A percentile compares a stretch with the other conserved stretches of the same genome.
These are phyloP conservation scores for Astragalus membranaceus DNA, from an alignment of 306 rosid genomes.

Conservation along the genomic window DNA sequence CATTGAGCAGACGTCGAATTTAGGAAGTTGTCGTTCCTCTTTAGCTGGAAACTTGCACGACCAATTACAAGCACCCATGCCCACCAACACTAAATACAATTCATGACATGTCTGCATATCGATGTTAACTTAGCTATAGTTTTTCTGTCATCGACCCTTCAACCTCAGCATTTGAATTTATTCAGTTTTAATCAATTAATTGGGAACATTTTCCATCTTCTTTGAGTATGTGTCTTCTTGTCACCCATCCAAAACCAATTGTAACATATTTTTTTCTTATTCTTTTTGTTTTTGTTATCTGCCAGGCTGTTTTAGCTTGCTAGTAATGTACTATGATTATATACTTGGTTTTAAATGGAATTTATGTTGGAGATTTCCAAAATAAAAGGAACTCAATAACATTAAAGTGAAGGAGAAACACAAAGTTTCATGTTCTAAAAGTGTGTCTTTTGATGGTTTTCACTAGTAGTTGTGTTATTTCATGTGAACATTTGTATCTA, in stretches of 20 bases:
- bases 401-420: too few relatives aligned
- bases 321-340: not conserved
- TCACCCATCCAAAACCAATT: conserved; percentile 6
- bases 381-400: too few relatives aligned
- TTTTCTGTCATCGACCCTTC: not conserved
- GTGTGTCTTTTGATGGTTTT: too few relatives aligned
- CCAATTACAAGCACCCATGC: conserved; percentile 2
- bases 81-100: conserved; percentile 22
- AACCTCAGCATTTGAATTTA: not conserved
- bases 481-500: too few relatives aligned
- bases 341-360: too few relatives aligned
- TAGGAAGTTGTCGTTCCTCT: conserved; percentile 22
- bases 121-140: not conserved
- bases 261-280: not conserved
- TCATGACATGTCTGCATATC: conserved; percentile 6
- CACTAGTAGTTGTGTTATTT: too few relatives aligned
- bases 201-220: not conserved
- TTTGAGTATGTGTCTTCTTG: conserved; percentile 7
- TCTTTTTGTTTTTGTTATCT: not conserved
- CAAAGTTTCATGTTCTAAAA: too few relatives aligned
- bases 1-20: conserved; percentile 22
- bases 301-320: not conserved
- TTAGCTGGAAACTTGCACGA: not conserved
- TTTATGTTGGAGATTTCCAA: too few relatives aligned
- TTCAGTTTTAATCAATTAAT: not conserved